These are phyloP conservation scores for Pseudopediastrum boryanum DNA, from an alignment of 139 green algal genomes.

Conservation along the genomic window DNA sequence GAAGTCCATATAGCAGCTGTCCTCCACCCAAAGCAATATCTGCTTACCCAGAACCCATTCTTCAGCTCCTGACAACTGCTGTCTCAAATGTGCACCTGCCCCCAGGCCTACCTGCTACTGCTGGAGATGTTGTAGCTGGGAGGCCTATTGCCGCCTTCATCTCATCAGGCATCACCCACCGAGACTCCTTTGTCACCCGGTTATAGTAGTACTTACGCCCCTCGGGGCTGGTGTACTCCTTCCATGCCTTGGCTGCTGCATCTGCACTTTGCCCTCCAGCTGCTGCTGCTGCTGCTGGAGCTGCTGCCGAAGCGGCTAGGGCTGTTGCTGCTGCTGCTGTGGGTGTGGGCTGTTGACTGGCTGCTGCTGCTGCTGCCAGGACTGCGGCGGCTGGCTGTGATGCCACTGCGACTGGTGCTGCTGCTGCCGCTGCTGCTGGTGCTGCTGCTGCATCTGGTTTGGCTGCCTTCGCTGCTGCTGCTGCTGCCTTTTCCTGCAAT, in stretches of 20 bases:
- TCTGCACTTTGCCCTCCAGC: not conserved
- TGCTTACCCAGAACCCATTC: too few species aligned
- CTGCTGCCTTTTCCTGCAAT: constrained; percentile 19
- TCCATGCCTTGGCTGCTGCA: constrained; percentile 65
- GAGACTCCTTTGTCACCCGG: constrained; percentile 72
- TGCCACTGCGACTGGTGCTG: not conserved
- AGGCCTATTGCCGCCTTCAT: constrained; percentile 50
- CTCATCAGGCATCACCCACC: constrained; percentile 93
- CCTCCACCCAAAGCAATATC: too few species aligned
- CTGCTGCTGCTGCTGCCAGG: constrained; percentile 13
- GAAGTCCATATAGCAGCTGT: too few species aligned
- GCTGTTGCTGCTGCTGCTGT: not conserved
- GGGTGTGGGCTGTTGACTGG: not conserved
- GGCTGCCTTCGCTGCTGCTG: constrained; percentile 22
- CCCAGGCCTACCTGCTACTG: too few species aligned
- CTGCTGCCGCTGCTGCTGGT: constrained; percentile 8
- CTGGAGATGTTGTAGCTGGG: not conserved
- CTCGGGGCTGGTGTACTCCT: constrained; percentile 89
- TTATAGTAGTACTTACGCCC: constrained; percentile 97
- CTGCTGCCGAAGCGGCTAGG: not conserved
- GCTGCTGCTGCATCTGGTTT: not conserved
- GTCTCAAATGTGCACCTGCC: too few species aligned
- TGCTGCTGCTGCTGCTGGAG: not conserved
- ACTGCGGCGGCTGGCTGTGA: not conserved
- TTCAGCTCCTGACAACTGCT: too few species aligned